Conservation (phyloP, 176 grass and related monocot genomes). For the Eleusine coracana region DNA sequence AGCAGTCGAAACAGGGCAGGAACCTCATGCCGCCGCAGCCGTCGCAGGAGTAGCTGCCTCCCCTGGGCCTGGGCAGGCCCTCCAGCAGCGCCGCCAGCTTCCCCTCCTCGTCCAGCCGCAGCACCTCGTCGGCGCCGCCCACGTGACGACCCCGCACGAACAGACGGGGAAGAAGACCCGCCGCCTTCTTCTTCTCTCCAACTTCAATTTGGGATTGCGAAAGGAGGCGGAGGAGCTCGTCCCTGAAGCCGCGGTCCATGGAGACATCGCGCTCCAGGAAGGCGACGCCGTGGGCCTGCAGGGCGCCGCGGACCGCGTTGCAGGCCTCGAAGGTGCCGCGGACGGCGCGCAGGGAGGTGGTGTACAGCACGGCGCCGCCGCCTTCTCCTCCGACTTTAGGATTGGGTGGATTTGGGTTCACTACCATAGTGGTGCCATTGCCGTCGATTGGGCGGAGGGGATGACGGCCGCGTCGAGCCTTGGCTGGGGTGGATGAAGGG, state of each 20-base stretch:
- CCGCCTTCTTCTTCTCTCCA: no score
- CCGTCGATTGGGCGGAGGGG: constrained; percentile 24
- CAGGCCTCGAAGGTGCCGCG: constrained; percentile 74
- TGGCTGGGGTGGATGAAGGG: constrained; percentile 40
- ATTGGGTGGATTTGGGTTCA: no score
- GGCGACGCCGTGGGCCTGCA: constrained; percentile 55
- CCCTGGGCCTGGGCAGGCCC: constrained; percentile 47
- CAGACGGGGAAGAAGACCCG: constrained; percentile 37
- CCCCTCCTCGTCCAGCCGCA: constrained; percentile 62
- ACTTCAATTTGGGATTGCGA: no score
- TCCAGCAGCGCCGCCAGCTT: constrained; percentile 52
- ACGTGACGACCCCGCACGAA: constrained; percentile 61
- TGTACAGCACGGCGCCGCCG: constrained; percentile 54
- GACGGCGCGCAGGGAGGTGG: constrained; percentile 66
- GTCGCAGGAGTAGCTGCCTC: constrained; percentile 43
- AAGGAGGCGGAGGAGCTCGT: constrained; percentile 49
- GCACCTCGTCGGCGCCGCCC: constrained; percentile 52
- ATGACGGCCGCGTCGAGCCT: constrained; percentile 6
- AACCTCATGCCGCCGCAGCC: constrained; percentile 65
- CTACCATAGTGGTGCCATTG: not conserved
- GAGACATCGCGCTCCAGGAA: constrained; percentile 72
- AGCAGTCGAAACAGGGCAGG: constrained; percentile 69
- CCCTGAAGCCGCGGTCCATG: constrained; percentile 73
- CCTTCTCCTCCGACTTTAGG: not conserved
- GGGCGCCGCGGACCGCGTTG: constrained; percentile 57